These are phyloP conservation scores for Neurospora sp. DNA, from an alignment of 495 filamentous ascomycete species.

Conservation along the genomic window DNA sequence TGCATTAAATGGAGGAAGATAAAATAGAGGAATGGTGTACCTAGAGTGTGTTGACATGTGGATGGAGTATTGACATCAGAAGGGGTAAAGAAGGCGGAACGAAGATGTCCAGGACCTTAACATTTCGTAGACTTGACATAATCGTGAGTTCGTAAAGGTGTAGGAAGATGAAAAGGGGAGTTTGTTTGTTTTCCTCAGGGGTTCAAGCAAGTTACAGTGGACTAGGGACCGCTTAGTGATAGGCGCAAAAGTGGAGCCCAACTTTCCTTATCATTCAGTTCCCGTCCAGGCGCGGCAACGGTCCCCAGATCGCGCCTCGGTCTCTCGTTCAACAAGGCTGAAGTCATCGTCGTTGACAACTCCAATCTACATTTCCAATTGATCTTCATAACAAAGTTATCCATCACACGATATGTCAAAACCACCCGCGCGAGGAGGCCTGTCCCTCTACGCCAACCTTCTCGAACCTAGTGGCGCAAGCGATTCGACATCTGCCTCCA, in stretches of 20 bases:
- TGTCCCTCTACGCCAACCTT: conserved; percentile 50
- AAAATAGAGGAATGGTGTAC: too few relatives aligned
- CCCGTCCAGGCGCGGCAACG: neutral
- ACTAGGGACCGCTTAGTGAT: neutral
- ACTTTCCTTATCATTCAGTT: neutral
- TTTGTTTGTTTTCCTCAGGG: neutral
- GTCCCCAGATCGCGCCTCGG: neutral
- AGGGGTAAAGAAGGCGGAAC: neutral
- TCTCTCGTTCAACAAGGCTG: neutral
- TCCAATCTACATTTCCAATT: neutral
- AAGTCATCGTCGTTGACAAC: neutral
- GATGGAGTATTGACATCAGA: neutral
- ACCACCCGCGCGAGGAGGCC: conserved; percentile 22
- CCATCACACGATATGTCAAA: neutral
- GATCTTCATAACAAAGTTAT: neutral
- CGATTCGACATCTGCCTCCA: conserved; percentile 55
- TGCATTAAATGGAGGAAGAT: conserved; percentile 18
- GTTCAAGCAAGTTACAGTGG: neutral
- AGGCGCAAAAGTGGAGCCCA: neutral
- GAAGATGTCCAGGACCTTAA: neutral
- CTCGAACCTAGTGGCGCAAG: conserved; percentile 35
- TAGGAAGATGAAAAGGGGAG: neutral
- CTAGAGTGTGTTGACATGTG: too few relatives aligned
- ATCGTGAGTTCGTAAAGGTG: neutral
- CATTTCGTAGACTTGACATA: neutral